Base-by-base conservation (phyloP, 768 basidiomycete species). In the Holtermanniella nyarrowii region DNA sequence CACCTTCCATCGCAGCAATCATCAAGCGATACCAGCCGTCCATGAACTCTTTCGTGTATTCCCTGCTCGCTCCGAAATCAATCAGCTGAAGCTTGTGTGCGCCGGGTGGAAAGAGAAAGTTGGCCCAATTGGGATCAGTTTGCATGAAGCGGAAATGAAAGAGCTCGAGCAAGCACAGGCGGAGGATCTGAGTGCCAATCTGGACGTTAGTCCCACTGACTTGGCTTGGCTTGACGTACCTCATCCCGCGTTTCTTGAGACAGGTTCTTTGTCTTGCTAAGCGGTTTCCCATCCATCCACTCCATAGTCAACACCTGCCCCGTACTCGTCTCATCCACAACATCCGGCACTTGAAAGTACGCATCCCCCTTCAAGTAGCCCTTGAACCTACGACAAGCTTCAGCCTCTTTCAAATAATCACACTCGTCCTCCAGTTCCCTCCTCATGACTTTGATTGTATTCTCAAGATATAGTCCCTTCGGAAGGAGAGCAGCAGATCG, bases 71-170 rank as follows among this genome's bases (percentile, higher is more conserved):
- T 26, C 95, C 95, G 62, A 97, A 97, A 71, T 99, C 95, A 48
- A 99, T 85, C 22, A 99, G 74, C 58, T 86, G 86, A 31, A 91
- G 74, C 82, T 87, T 50, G 13, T 46, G 47, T 4, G 44, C 7
- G 2, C 44, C 42, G 31, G 39, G 22, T 4, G 45, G 20, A 82
- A 86, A 96, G 21, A 99, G 75, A 74, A 99, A 97, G 70, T 97
- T 97, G 7, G 88, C 86, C 86, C 88, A 97, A 62, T 99, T 97
- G 2, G 95, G 95, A 67, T 99, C 93, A 0, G 93, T 99, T 70
- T 97, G 95, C 95, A 99, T 97, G 41, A 84, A 71, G 25, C 86
- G 76, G 74, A 95, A 93, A 54, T 82, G 76, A 69, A 96, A 95
- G 5, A 99, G 79, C 67, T 97, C 95, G 52, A 78, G 80, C 39